These are phyloP conservation scores for Sclerotinia sclerotiorum DNA, from an alignment of 2,329 filamentous ascomycete species.

Conservation along the genomic window DNA sequence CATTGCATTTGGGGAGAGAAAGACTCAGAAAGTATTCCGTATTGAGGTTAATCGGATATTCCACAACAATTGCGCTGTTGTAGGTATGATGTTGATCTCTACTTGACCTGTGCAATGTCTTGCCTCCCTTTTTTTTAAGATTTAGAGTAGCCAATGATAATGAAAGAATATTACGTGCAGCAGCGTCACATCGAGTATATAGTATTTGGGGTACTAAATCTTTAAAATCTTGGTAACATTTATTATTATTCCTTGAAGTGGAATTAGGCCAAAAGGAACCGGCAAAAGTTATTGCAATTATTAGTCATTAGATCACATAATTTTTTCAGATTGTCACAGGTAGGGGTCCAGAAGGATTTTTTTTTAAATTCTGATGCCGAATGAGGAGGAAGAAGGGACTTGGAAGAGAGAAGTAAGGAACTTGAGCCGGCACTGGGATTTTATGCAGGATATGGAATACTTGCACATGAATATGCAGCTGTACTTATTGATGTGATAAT, in stretches of 20 bases:
- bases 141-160: constrained; percentile 15
- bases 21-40: too few species aligned
- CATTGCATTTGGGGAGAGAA: neutral
- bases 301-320: neutral
- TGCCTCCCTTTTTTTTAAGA: neutral
- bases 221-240: constrained; percentile 16
- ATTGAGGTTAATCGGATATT: constrained; percentile 4
- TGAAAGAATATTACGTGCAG: constrained; percentile 22
- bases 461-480: too few species aligned
- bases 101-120: constrained; percentile 16
- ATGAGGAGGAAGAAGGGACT: neutral
- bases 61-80: constrained; percentile 8
- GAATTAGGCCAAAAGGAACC: neutral
- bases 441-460: neutral
- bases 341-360: neutral
- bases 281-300: neutral
- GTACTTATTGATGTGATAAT: too few species aligned
- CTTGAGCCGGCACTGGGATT: neutral
- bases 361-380: neutral
- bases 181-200: constrained; percentile 15
- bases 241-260: neutral
- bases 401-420: neutral
- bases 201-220: constrained; percentile 8
- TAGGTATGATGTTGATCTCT: constrained; percentile 20
- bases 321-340: neutral